Evolutionary conservation across 2,329 filamentous ascomycete species (phyloP).

Genomic region (Ophiostoma sp.): DNA sequence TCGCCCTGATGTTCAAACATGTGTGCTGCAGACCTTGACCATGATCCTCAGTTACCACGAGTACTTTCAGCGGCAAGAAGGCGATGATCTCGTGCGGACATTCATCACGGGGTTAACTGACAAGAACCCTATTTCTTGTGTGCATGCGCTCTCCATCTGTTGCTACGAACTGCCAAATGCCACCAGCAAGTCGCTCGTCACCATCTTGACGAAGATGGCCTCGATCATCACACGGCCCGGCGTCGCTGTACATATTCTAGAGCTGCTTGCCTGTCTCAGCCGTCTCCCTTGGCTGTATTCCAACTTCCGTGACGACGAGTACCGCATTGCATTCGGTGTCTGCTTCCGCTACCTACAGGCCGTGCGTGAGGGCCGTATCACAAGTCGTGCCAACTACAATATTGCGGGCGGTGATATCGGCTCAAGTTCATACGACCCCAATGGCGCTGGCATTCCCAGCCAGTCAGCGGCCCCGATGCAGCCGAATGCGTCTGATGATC

Average conservation of each 20-base stretch:
- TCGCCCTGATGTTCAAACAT: slow-evolving; percentile 82
- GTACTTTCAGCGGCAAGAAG: slow-evolving; percentile 74
- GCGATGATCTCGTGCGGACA: slow-evolving; percentile 81
- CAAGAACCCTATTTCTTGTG: slow-evolving; percentile 83
- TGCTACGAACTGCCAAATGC: slow-evolving; percentile 89
- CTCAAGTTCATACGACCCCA: slow-evolving; percentile 16
- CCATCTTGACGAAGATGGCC: slow-evolving; percentile 86
- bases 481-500: slow-evolving; percentile 55
- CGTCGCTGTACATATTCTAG: slow-evolving; percentile 88
- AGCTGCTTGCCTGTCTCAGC: slow-evolving; percentile 87
- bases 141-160: slow-evolving; percentile 90
- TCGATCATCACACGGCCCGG: slow-evolving; percentile 92
- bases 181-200: slow-evolving; percentile 77
- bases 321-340: slow-evolving; percentile 89
- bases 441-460: slow-evolving; percentile 32
- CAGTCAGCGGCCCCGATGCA: background rate
- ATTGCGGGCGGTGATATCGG: background rate
- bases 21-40: slow-evolving; percentile 78
- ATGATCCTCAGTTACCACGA: slow-evolving; percentile 88
- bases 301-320: slow-evolving; percentile 87
- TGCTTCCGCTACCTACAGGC: slow-evolving; percentile 92
- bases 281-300: slow-evolving; percentile 78
- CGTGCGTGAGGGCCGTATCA: slow-evolving; percentile 61
- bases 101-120: slow-evolving; percentile 87
- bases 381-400: slow-evolving; percentile 38